phyloP scores from a whole-genome alignment of 2,329 filamentous ascomycete species.

The Mycogone perniciosa region DNA sequence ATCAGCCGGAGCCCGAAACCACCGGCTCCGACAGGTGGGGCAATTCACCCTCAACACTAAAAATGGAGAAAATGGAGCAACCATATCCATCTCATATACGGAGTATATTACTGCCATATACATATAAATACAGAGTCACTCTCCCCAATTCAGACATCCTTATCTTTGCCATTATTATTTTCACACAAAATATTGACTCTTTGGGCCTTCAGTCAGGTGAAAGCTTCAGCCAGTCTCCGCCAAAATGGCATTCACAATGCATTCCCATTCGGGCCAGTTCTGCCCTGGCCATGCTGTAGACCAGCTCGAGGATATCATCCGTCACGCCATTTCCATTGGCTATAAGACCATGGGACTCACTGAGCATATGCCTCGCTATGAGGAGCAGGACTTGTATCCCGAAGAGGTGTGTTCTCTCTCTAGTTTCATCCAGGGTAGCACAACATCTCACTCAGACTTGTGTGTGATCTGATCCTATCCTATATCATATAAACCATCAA shows the following conservation, averaged over 20 bases:
- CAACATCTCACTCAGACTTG: slow-evolving; percentile 15
- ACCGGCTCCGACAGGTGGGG: not conserved
- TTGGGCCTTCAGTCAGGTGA: too few relatives aligned
- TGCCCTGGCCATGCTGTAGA: slow-evolving; percentile 85
- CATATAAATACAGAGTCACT: too few relatives aligned
- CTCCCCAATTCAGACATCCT: too few relatives aligned
- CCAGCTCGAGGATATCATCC: slow-evolving; percentile 75
- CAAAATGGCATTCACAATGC: slow-evolving; percentile 90
- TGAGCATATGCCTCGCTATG: slow-evolving; percentile 86
- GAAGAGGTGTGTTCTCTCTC: slow-evolving; percentile 59
- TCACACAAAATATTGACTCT: too few relatives aligned
- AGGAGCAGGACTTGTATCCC: slow-evolving; percentile 74
- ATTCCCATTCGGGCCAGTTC: slow-evolving; percentile 97
- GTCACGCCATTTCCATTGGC: slow-evolving; percentile 67
- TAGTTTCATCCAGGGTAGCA: not conserved
- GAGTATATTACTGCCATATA: too few relatives aligned
- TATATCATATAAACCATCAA: slow-evolving; percentile 22
- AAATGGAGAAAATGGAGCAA: not conserved
- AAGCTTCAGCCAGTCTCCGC: not conserved
- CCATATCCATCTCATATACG: not conserved
- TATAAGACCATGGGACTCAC: slow-evolving; percentile 83
- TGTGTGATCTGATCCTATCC: slow-evolving; percentile 1
- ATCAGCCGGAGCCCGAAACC: not conserved
- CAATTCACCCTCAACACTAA: not conserved
- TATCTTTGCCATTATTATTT: too few relatives aligned